These are phyloP conservation scores for Moniliella sp. DNA, from an alignment of 1,284 basidiomycete species.

Conservation along the genomic window DNA sequence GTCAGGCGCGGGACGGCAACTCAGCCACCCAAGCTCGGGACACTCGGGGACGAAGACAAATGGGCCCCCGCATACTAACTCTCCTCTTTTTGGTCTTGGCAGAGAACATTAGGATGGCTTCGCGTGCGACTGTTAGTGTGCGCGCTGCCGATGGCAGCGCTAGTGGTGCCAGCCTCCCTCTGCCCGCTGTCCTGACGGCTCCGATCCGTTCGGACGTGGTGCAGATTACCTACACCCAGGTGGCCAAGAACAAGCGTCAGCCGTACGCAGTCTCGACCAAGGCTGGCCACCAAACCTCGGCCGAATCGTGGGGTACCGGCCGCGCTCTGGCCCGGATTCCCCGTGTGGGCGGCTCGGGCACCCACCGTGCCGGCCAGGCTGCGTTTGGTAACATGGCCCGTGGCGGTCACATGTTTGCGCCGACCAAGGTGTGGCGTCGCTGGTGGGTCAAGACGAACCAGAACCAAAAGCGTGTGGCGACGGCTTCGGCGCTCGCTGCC, in stretches of 20 bases:
- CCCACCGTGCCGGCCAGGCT: slow-evolving; percentile 93
- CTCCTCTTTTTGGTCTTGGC: no score
- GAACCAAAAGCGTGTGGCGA: slow-evolving; percentile 94
- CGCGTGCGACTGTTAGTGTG: slow-evolving; percentile 26
- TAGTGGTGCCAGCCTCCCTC: slow-evolving; percentile 65
- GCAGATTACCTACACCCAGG: slow-evolving; percentile 91
- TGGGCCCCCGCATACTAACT: no score
- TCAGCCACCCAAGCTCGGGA: no score
- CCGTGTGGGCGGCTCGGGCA: slow-evolving; percentile 96
- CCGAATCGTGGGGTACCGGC: slow-evolving; percentile 99
- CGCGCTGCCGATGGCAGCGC: slow-evolving; percentile 40
- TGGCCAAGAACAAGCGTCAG: slow-evolving; percentile 96
- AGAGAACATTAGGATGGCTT: no score
- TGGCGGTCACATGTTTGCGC: slow-evolving; percentile 98
- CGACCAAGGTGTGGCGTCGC: slow-evolving; percentile 96
- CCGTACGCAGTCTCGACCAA: slow-evolving; percentile 89
- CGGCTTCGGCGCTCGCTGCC: slow-evolving; percentile 89
- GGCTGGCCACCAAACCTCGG: slow-evolving; percentile 95
- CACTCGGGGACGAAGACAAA: no score
- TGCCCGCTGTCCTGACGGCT: slow-evolving; percentile 88
- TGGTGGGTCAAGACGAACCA: slow-evolving; percentile 99
- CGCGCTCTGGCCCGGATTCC: slow-evolving; percentile 99
- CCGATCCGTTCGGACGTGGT: slow-evolving; percentile 98
- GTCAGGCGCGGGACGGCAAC: no score
- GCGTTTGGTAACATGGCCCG: slow-evolving; percentile 54